Evolutionary conservation across 2,329 filamentous ascomycete species (phyloP).

Genomic region (Microcera coccophila): DNA sequence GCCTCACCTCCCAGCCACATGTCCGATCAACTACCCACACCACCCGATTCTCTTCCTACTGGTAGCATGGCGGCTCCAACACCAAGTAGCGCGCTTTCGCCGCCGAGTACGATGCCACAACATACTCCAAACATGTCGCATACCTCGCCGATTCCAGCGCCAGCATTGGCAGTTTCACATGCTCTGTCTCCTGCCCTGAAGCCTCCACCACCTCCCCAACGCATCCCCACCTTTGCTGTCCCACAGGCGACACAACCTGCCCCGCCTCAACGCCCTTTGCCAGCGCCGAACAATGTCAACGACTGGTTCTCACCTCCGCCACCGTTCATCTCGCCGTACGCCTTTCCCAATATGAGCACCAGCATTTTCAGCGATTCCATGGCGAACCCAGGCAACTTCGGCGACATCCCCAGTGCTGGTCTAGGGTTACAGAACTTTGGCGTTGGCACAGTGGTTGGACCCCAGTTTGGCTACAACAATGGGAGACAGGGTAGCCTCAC

Average conservation of each 20-base stretch:
- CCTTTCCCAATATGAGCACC: slow-evolving; percentile 41
- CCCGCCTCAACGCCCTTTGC: slow-evolving; percentile 44
- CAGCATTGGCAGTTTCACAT: slow-evolving; percentile 17
- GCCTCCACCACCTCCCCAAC: slow-evolving; percentile 22
- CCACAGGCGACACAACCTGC: slow-evolving; percentile 35
- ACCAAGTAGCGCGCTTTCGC: slow-evolving; percentile 36
- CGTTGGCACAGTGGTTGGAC: slow-evolving; percentile 20
- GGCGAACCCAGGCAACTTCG: slow-evolving; percentile 26
- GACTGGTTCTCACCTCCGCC: slow-evolving; percentile 54
- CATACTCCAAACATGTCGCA: slow-evolving; percentile 27
- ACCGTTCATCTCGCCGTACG: slow-evolving; percentile 51
- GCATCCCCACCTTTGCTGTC: slow-evolving; percentile 37
- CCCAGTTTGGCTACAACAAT: slow-evolving; percentile 33
- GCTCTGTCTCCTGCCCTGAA: slow-evolving; percentile 33
- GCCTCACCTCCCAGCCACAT: slow-evolving; percentile 29
- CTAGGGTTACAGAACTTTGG: slow-evolving; percentile 33
- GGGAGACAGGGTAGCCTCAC: slow-evolving; percentile 67
- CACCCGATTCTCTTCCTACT: slow-evolving; percentile 40
- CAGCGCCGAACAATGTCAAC: slow-evolving; percentile 35
- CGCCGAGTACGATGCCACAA: slow-evolving; percentile 33
- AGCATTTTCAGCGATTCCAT: slow-evolving; percentile 41
- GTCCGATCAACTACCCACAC: slow-evolving; percentile 39
- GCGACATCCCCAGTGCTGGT: slow-evolving; percentile 27
- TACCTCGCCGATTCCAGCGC: slow-evolving; percentile 24
- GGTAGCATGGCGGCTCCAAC: slow-evolving; percentile 29